Evolutionary conservation across 1,139 yeast species (phyloP), one percentile per base, ranked within the genome.

Genomic region (Meyerozyma carpophila): DNA sequence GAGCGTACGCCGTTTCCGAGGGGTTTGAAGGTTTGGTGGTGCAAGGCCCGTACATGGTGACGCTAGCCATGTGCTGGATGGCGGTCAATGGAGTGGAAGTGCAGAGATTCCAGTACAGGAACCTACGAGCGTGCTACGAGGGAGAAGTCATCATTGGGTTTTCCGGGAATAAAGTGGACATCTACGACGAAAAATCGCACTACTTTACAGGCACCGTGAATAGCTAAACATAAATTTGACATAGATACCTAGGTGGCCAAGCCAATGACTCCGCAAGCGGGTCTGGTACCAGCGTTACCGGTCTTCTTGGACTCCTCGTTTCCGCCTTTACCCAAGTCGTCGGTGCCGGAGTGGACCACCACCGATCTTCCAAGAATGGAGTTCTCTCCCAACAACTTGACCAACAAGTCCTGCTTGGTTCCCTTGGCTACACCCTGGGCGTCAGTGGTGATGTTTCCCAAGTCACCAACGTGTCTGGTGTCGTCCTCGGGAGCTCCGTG

Each of bases 251-350:
- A 71, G 47, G 66, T 63, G 50, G 87, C 59, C 52, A 86, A 62
- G 60, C 98, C 98, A 75, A 93, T 91, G 64, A 93, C 98, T 77
- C 98, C 98, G 76, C 98, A 93, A 53, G 98, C 98, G 55, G 95
- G 91, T 82, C 98, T 89, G 58, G 86, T 93, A 66, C 98, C 98
- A 50, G 98, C 98, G 65, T 93, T 91, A 73, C 98, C 98, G 55
- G 98, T 93, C 76, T 87, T 89, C 74, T 86, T 79, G 51, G 97
- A 89, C 70, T 91, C 97, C 52, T 87, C 85, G 65, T 84, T 83
- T 47, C 93, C 96, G 67, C 98, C 97, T 77, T 87, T 84, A 64
- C 98, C 98, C 65, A 89, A 84, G 66, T 93, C 98, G 65, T 93
- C 98, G 57, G 81, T 76, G 60, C 98, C 98, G 50, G 81, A 90